These are phyloP conservation scores for Cutaneotrichosporon mucoides DNA, from an alignment of 1,284 basidiomycete genomes.

Conservation along the genomic window DNA sequence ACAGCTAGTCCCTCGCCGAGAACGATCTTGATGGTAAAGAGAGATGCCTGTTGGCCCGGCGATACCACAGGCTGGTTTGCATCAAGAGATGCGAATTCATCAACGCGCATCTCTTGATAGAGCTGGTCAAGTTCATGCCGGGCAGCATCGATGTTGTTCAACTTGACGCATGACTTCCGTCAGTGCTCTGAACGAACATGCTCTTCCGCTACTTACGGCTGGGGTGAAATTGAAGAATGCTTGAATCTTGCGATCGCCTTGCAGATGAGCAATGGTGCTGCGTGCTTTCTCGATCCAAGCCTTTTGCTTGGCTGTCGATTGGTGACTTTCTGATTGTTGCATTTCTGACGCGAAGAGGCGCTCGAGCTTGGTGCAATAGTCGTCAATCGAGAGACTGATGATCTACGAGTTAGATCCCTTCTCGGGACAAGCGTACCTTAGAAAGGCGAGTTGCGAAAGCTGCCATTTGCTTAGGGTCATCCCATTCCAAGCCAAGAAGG, in stretches of 20 bases:
- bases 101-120: constrained; percentile 86
- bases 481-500: constrained; percentile 85
- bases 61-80: constrained; percentile 60
- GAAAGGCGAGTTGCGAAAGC: constrained; percentile 82
- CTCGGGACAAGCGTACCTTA: constrained; percentile 56
- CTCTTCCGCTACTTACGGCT: constrained; percentile 45
- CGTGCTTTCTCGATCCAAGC: constrained; percentile 94
- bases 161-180: constrained; percentile 80
- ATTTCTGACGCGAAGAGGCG: constrained; percentile 88
- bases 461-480: constrained; percentile 81
- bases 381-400: constrained; percentile 84
- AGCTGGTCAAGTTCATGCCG: constrained; percentile 86
- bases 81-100: constrained; percentile 67
- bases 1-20: constrained; percentile 77
- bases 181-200: too few relatives aligned
- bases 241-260: constrained; percentile 72
- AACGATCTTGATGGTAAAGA: constrained; percentile 92
- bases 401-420: constrained; percentile 56
- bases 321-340: constrained; percentile 45
- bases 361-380: constrained; percentile 85
- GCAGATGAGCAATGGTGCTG: constrained; percentile 61
- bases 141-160: constrained; percentile 95
- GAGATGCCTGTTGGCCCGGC: constrained; percentile 60
- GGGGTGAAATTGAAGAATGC: constrained; percentile 80
- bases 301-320: constrained; percentile 60